These are phyloP conservation scores for Nyctanthes arbortristis DNA, from an alignment of 257 asterid genomes.

Conservation along the genomic window DNA sequence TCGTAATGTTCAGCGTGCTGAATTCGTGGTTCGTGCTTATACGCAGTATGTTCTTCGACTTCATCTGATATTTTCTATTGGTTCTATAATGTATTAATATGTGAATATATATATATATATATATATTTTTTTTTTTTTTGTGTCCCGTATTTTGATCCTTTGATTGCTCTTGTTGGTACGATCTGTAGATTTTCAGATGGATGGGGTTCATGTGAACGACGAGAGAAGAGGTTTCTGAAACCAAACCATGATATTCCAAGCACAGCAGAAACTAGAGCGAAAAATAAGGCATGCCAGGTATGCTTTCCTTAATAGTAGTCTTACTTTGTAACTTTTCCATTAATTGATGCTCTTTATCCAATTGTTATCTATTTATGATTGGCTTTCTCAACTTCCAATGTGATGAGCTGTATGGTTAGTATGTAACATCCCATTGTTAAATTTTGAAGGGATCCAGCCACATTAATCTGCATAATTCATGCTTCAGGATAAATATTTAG, in stretches of 20 bases:
- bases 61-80: constrained; percentile 3
- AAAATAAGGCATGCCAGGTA: constrained; percentile 97
- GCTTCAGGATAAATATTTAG: not conserved
- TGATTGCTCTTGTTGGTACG: constrained; percentile 36
- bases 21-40: constrained; percentile 81
- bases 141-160: constrained; percentile 14
- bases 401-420: not conserved
- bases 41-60: constrained; percentile 74
- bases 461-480: not conserved
- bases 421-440: not conserved
- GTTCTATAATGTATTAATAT: not conserved
- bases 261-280: constrained; percentile 99
- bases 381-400: constrained; percentile 6
- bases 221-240: constrained; percentile 84
- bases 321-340: constrained; percentile 1
- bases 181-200: constrained; percentile 98
- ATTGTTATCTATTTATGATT: not conserved
- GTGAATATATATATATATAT: too few relatives aligned
- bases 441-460: not conserved
- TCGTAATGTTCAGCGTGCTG: constrained; percentile 90
- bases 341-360: constrained; percentile 11
- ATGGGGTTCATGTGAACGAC: constrained; percentile 96
- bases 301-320: constrained; percentile 19
- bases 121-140: constrained; percentile 6
- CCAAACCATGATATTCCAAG: constrained; percentile 98